Base-by-base conservation (phyloP, 164 flowering plant genomes). In the Annona cherimola region DNA sequence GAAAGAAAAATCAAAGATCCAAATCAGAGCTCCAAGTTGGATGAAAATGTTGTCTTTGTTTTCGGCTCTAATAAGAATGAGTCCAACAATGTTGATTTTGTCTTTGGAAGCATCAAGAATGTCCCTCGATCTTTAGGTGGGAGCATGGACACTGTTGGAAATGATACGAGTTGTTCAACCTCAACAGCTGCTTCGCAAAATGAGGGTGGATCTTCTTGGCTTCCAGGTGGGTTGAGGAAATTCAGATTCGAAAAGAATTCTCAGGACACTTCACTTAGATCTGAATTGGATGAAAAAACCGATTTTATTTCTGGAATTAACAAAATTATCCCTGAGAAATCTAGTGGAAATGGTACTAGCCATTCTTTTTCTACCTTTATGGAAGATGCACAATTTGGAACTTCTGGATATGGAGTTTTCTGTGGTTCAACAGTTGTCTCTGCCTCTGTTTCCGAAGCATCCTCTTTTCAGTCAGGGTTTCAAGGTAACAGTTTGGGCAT, bases 391-490 rank as follows among this genome's bases (percentile, higher is more conserved):
- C 50, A 65, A 46, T 20, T 67, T 44, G 72, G 42, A 73, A 72
- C 74, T 67, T 45, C 71, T 66, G 76, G 61, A 42, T 67, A 67
- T 9, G 63, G 40, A 40, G 46, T 40, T 61, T 76, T 68, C 26
- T 67, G 43, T 66, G 76, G 61, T 71, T 45, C 71, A 6, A 43
- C 69, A 4, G 35, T 46, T 35, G 67, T 11, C 14, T 9, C 65
- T 62, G 71, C 68, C 8, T 8, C 86, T 45, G 45, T 45, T 69
- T 74, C 79, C 16, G 59, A 50, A 20, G 63, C 79, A 16, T 79
- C 74, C 68, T 65, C 75, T 66, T 81, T 78, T 66, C 66, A 73
- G 62, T 69, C 74, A 18, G 75, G 75, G 64, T 8, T 42, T 71
- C 71, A 45, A 16, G 74, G 65, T 63, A 72, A 73, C 16, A 42